Base-by-base conservation (phyloP, 116 monocot species). In the Posidonia oceanica region DNA sequence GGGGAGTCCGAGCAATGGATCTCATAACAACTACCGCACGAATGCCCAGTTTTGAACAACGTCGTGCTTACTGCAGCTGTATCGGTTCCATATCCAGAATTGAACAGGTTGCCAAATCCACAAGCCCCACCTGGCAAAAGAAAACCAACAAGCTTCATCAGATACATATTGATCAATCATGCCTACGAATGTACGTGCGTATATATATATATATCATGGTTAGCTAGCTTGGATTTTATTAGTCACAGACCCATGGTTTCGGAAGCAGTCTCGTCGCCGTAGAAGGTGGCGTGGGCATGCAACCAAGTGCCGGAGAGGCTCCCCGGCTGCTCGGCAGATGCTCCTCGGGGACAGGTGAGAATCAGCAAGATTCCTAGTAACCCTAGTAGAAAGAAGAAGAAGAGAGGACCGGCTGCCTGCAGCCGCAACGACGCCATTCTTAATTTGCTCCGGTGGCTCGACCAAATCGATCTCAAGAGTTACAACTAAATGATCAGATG, bases 241-340 rank as follows among this genome's bases (percentile, higher is more conserved):
- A 18, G 58, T n/a, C 20, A 77, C 76, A 10, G 40, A 88, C 87
- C 84, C 77, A 82, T 76, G 17, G 87, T 88, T 12, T 41, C 74
- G 1, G 80, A 77, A 11, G 84, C 84, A 2, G 81, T 68, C 42
- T 84, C 87, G 56, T 88, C 84, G 44, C 88, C 84, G 55, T 88
- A 88, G 79, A 88, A 88, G 10, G 88, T 88, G 0, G 88, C 88
- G 54, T 88, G 88, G 29, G 82, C 84, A 11, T 22, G 44, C 38
- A 18, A 23, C 81, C 76, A 81, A 2, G 14, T 14, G 7, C 67
- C 51, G 10, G 73, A 62, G 11, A 69, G 3, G 40, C 14, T 37
- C 10, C 60, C 60, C 42, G 42, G 29, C 29, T 29, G 29, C 29
- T 29, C 29, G 29, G 61, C 21, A 6, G 21, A 22, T 61, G 61